Evolutionary conservation across 164 flowering plant species (phyloP).

Genomic region (Nymphaea thermarum): DNA sequence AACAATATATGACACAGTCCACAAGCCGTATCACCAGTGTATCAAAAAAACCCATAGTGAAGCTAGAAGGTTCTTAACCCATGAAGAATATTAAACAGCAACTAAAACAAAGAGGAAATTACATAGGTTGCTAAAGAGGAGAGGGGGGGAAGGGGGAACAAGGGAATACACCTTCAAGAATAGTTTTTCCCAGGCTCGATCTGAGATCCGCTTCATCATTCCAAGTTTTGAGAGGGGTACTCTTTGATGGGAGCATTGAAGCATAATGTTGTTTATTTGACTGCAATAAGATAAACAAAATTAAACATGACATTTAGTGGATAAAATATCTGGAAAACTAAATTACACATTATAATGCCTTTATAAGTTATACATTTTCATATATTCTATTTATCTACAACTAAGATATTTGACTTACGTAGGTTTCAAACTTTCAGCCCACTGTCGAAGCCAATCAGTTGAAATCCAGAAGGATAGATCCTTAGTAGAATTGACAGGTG

Average conservation of each 20-base stretch:
- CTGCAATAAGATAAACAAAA: conserved; percentile 28
- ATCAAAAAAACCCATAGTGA: background rate
- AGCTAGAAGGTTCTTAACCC: background rate
- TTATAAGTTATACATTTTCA: too few relatives aligned
- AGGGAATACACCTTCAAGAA: conserved; percentile 45
- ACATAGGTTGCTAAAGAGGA: background rate
- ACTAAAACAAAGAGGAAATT: background rate
- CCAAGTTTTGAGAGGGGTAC: conserved; percentile 52
- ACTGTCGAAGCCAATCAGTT: conserved; percentile 88
- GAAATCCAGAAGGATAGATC: conserved; percentile 78
- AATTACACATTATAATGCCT: too few relatives aligned
- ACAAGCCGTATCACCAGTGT: background rate
- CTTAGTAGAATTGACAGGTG: conserved; percentile 56
- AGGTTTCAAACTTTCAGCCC: conserved; percentile 64
- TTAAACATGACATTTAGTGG: background rate
- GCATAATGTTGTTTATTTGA: conserved; percentile 50
- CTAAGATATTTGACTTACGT: conserved; percentile 37
- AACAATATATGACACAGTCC: too few relatives aligned
- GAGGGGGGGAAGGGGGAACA: background rate
- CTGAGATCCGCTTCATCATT: conserved; percentile 67
- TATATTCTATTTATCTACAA: background rate
- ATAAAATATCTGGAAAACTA: too few relatives aligned
- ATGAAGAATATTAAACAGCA: background rate
- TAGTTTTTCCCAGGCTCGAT: conserved; percentile 53
- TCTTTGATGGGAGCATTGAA: conserved; percentile 69